Base-by-base conservation (phyloP, 1,139 yeast genomes). In the Saccharomyces uvarum region DNA sequence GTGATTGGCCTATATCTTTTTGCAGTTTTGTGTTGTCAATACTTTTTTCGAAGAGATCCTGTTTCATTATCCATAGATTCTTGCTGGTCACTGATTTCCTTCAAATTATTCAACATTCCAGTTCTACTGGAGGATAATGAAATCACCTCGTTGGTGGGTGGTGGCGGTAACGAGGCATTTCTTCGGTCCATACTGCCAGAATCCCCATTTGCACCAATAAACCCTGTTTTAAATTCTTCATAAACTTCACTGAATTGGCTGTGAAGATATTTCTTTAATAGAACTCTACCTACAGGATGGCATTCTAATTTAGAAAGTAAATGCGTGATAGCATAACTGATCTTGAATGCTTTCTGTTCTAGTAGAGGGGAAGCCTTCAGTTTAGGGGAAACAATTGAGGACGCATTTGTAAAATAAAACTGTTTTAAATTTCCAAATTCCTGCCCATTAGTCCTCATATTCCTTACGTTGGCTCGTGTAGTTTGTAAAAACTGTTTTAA, bases 311-410 rank as follows among this genome's bases (percentile, higher is more conserved):
- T 57, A 21, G 52, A 50, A 32, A 63, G 44, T 11, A 63, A 47
- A 21, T 53, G 58, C 2, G 56, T 47, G 8, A 62, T 46, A 9
- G 55, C 33, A 31, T 50, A 52, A 47, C 56, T 62, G 24, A 61
- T 54, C 27, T 55, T 61, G 2, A 41, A 53, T 1, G 56, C 56
- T 29, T 50, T 50, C 4, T 47, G 51, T 26, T 58, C 57, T 14
- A 58, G 46, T n/a, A 57, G 42, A n/a, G 53, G 26, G 9, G 72
- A 60, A 1, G 70, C 63, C 24, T 57, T 60, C 14, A 52, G 16
- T 38, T 21, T 27, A 16, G 29, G 16, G 5, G 50, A 26, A 13
- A 38, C 11, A 13, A 38, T 9, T 2, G 44, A 38, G 8, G 26
- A 38, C 3, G 44, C 26, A 11, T 38, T 38, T 16, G 24, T 19